Evolutionary conservation across 2,329 filamentous ascomycete species (phyloP).

Genomic region (Aspergillus carbonarius): DNA sequence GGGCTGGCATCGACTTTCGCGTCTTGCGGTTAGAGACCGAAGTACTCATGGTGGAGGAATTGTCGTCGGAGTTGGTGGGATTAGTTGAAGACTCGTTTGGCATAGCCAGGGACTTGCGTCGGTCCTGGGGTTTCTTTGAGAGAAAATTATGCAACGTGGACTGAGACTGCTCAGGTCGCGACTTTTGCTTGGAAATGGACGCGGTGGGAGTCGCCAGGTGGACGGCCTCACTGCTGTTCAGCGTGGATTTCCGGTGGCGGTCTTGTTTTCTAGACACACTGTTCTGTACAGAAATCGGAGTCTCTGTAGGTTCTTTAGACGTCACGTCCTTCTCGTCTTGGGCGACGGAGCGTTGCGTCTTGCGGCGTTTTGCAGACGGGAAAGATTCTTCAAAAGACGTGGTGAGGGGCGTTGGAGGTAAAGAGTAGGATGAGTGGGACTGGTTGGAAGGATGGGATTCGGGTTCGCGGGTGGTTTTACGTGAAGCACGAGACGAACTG

Average conservation of each 20-base stretch:
- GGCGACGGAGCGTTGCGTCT: constrained; percentile 16
- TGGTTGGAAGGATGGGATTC: no score
- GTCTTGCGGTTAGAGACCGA: constrained; percentile 10
- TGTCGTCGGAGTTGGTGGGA: constrained; percentile 3
- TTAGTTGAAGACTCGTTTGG: constrained; percentile 7
- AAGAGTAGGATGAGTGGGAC: constrained; percentile 23
- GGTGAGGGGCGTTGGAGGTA: constrained; percentile 21
- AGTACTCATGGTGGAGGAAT: constrained; percentile 6
- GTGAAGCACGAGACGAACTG: constrained; percentile 23
- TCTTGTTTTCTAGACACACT: constrained; percentile 8
- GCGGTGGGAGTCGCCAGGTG: constrained; percentile 3
- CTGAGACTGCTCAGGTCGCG: constrained; percentile 6
- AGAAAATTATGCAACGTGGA: constrained; percentile 12
- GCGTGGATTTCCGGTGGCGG: constrained; percentile 10
- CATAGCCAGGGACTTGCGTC: constrained; percentile 12
- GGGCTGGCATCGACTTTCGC: constrained; percentile 20
- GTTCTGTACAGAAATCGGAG: constrained; percentile 7
- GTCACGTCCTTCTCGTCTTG: constrained; percentile 13
- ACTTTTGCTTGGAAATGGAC: constrained; percentile 10
- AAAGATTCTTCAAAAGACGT: constrained; percentile 24
- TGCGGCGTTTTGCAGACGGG: constrained; percentile 21
- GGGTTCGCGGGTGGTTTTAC: constrained; percentile 18
- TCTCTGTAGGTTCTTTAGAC: constrained; percentile 11
- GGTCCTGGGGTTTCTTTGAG: constrained; percentile 9
- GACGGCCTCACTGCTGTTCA: constrained; percentile 8